Percentiles rank a stretch among this genome's conserved stretches.
phyloP scores from a whole-genome alignment of 1,284 basidiomycete species.

The Ustilago nuda region DNA sequence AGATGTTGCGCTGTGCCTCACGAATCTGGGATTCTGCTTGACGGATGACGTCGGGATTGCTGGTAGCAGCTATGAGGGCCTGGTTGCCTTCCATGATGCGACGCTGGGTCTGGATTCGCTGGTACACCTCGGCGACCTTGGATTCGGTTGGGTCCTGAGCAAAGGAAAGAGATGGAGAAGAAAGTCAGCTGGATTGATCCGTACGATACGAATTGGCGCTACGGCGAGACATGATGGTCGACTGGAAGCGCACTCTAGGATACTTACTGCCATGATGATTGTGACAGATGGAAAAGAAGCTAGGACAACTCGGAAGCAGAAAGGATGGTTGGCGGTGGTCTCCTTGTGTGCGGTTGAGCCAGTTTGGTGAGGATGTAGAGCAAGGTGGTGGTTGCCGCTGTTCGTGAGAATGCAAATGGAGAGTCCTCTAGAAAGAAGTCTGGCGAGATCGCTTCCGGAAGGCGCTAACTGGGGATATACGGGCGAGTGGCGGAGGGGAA shows the following conservation, averaged over 20 bases:
- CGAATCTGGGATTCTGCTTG: constrained; percentile 82
- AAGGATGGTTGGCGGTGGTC: too few relatives aligned
- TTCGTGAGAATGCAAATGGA: neutral
- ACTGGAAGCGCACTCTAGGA: neutral
- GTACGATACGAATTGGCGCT: neutral
- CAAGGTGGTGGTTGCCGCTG: neutral
- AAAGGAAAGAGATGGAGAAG: neutral
- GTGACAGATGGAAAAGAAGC: neutral
- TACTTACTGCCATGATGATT: constrained; percentile 47
- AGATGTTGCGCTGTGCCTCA: constrained; percentile 84
- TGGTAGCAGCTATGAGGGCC: constrained; percentile 82
- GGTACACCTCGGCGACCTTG: constrained; percentile 91
- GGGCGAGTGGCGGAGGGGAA: too few relatives aligned
- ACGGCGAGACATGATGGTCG: neutral
- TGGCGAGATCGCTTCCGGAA: neutral
- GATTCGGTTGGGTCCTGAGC: constrained; percentile 73
- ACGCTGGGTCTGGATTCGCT: constrained; percentile 89
- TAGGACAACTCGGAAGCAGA: constrained; percentile 1
- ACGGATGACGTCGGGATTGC: constrained; percentile 85
- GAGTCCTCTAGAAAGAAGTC: neutral
- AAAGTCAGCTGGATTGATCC: neutral
- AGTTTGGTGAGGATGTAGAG: neutral
- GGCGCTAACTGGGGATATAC: neutral
- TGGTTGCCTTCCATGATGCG: constrained; percentile 89
- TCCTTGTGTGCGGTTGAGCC: too few relatives aligned